Percentiles rank a stretch among this genome's conserved stretches.
phyloP scores from a whole-genome alignment of 768 basidiomycete genomes.

The Daedaleopsis sinensis region DNA sequence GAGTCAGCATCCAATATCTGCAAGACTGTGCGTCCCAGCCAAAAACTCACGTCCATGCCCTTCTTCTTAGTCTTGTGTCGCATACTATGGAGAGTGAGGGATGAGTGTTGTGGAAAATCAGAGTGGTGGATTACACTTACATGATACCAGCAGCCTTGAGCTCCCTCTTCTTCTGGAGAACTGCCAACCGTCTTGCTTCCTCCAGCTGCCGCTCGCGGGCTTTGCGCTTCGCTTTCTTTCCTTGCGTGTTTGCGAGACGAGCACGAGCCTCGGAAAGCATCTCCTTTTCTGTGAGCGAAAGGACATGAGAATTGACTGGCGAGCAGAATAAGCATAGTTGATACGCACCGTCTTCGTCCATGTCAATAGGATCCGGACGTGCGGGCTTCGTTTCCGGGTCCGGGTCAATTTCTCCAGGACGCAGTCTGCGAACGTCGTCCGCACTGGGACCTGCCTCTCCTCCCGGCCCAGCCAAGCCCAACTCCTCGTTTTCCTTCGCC shows the following conservation, averaged over 20 bases:
- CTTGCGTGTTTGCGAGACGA: conserved; percentile 97
- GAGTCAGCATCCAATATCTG: conserved; percentile 12
- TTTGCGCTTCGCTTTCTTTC: conserved; percentile 99
- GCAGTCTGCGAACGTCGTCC: conserved; percentile 87
- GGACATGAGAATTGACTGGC: conserved; percentile 4
- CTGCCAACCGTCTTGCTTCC: conserved; percentile 91
- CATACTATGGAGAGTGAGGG: conserved; percentile 55
- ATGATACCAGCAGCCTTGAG: conserved; percentile 98
- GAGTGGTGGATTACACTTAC: conserved; percentile 28
- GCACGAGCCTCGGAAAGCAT: conserved; percentile 99
- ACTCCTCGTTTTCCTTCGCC: conserved; percentile 92
- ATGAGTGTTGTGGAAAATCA: neutral
- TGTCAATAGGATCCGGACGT: conserved; percentile 98
- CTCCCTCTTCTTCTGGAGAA: conserved; percentile 96
- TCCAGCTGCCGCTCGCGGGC: conserved; percentile 96
- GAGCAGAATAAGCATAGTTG: too few species aligned
- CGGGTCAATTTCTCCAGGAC: conserved; percentile 97
- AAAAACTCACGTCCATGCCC: conserved; percentile 87
- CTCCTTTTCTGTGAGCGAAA: conserved; percentile 78
- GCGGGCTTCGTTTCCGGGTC: conserved; percentile 99
- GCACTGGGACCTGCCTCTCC: conserved; percentile 81
- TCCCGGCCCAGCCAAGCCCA: conserved; percentile 86
- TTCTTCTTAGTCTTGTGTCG: conserved; percentile 93
- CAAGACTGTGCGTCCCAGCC: neutral
- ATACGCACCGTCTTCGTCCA: conserved; percentile 94